Conservation (phyloP, 495 filamentous ascomycete species). For the Aspergillus kassunensis region DNA sequence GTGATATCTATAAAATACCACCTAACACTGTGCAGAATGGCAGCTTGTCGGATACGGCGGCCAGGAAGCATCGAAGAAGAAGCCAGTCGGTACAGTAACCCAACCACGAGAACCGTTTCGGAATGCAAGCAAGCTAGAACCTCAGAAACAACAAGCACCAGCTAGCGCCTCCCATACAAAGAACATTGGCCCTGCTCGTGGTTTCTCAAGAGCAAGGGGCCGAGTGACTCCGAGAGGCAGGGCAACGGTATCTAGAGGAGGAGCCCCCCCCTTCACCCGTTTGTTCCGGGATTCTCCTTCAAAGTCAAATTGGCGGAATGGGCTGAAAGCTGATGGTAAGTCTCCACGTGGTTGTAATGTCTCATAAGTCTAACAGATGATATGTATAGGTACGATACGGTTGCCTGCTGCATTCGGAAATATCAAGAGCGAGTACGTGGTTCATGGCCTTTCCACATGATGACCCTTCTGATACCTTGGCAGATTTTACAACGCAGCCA, state of each 20-base stretch:
- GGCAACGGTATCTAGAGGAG: not conserved
- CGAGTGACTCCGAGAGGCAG: conserved; percentile 1
- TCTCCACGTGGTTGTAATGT: not conserved
- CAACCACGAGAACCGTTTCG: not conserved
- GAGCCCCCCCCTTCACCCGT: too few relatives aligned
- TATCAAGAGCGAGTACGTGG: conserved; percentile 25
- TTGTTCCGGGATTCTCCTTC: conserved; percentile 20
- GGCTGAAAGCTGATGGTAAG: conserved; percentile 17
- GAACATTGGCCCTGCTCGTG: not conserved
- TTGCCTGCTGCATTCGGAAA: conserved; percentile 18
- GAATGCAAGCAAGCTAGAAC: not conserved
- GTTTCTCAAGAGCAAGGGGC: not conserved
- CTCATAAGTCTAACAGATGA: not conserved
- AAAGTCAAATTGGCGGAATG: conserved; percentile 23
- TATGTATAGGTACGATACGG: conserved; percentile 7
- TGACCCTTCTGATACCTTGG: not conserved
- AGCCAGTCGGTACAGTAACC: not conserved
- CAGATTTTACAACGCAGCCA: conserved; percentile 23
- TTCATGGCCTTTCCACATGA: not conserved
- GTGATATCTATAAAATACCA: not conserved
- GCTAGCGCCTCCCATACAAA: not conserved
- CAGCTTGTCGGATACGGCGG: conserved; percentile 18
- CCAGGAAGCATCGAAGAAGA: not conserved
- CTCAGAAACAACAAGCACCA: not conserved
- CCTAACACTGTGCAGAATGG: conserved; percentile 17